Conservation (phyloP, 2,329 filamentous ascomycete species). For the Monilinia polystroma region DNA sequence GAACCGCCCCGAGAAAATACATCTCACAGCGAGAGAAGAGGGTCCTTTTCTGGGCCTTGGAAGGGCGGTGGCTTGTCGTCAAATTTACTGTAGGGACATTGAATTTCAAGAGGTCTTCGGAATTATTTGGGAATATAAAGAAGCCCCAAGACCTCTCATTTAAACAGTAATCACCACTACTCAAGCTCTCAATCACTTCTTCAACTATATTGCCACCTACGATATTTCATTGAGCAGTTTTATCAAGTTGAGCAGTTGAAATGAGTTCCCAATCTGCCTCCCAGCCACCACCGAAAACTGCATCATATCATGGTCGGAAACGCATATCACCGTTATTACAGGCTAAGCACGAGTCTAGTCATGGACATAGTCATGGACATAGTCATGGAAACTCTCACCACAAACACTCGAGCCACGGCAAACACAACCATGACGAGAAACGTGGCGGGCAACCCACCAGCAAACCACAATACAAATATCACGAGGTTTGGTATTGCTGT, state of each 20-base stretch:
- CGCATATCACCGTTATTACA: background rate
- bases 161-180: background rate
- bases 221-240: no score
- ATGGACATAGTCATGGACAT: background rate
- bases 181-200: background rate
- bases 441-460: background rate
- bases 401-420: conserved; percentile 1
- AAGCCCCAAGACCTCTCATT: background rate
- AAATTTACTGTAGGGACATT: background rate
- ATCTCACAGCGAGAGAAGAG: background rate
- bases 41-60: background rate
- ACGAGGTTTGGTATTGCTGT: conserved; percentile 18
- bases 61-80: background rate
- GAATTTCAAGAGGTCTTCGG: background rate
- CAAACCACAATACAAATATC: background rate
- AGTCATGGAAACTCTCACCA: background rate
- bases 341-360: background rate
- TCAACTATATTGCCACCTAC: background rate
- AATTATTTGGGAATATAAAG: background rate
- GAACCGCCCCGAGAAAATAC: background rate
- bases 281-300: background rate
- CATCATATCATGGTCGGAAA: background rate
- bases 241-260: no score
- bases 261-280: background rate
- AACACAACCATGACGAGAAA: background rate